phyloP scores from a whole-genome alignment of 1,284 basidiomycete genomes.

The Puccinia triticina region DNA sequence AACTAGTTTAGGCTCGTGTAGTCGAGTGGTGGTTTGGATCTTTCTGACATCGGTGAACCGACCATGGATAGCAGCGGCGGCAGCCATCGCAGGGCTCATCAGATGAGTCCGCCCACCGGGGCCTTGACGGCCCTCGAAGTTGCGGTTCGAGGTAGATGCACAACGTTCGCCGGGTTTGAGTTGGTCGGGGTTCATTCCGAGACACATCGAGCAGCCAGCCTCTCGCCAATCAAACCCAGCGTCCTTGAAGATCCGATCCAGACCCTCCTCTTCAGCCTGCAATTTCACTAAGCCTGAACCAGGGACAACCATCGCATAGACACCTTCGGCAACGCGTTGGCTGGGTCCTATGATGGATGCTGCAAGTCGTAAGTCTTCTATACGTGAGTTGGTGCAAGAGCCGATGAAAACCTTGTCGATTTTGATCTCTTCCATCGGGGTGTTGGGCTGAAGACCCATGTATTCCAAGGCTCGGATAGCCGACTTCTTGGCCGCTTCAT shows the following conservation, averaged over 20 bases:
- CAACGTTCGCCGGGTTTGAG: constrained; percentile 86
- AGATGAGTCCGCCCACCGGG: constrained; percentile 90
- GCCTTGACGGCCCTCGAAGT: constrained; percentile 92
- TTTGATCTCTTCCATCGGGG: constrained; percentile 78
- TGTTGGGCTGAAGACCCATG: constrained; percentile 85
- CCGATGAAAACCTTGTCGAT: constrained; percentile 96
- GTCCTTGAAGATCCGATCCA: constrained; percentile 86
- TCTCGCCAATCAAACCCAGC: constrained; percentile 98
- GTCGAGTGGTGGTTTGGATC: constrained; percentile 67
- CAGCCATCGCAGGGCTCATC: constrained; percentile 92
- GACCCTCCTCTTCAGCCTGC: constrained; percentile 89
- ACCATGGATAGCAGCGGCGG: constrained; percentile 87
- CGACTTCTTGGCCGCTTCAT: constrained; percentile 71
- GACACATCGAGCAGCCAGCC: constrained; percentile 96
- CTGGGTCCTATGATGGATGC: constrained; percentile 75
- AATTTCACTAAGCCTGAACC: constrained; percentile 92
- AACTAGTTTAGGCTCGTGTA: constrained; percentile 59
- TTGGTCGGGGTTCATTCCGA: constrained; percentile 97
- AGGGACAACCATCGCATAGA: constrained; percentile 92
- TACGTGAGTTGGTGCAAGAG: constrained; percentile 94
- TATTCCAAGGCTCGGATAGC: constrained; percentile 82
- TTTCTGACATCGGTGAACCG: constrained; percentile 83
- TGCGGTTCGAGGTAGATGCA: constrained; percentile 93
- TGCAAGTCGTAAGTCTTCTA: constrained; percentile 90
- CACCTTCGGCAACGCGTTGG: constrained; percentile 71